Conservation (phyloP, 495 filamentous ascomycete species). For the Penicillium arizonense region DNA sequence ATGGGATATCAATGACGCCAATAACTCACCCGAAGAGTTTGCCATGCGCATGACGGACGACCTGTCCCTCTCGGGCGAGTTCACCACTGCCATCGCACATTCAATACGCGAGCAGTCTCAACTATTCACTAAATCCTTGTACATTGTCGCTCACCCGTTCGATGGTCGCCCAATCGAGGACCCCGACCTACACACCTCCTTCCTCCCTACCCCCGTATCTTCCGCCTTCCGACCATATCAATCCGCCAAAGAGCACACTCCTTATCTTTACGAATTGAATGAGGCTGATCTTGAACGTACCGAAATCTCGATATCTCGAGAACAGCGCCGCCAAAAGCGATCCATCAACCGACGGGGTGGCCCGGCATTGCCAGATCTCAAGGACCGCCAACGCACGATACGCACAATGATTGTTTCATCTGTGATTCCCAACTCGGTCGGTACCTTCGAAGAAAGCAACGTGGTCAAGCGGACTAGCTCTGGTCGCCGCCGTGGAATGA, state of each 20-base stretch:
- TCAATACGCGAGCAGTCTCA: slow-evolving; percentile 95
- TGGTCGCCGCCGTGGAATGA: slow-evolving; percentile 42
- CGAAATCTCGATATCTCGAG: slow-evolving; percentile 87
- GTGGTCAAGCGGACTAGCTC: slow-evolving; percentile 75
- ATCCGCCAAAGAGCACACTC: slow-evolving; percentile 87
- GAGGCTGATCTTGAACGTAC: slow-evolving; percentile 87
- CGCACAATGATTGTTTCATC: slow-evolving; percentile 87
- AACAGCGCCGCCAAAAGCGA: slow-evolving; percentile 90
- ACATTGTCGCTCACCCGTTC: slow-evolving; percentile 89
- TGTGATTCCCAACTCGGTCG: slow-evolving; percentile 82
- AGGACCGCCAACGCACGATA: slow-evolving; percentile 89
- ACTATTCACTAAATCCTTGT: slow-evolving; percentile 89
- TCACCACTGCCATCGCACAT: slow-evolving; percentile 95
- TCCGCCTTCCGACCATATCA: slow-evolving; percentile 85
- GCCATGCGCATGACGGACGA: slow-evolving; percentile 85
- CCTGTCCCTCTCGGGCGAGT: slow-evolving; percentile 90
- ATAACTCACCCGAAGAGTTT: slow-evolving; percentile 93
- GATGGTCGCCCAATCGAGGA: slow-evolving; percentile 93
- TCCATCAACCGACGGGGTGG: slow-evolving; percentile 92
- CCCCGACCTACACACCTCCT: slow-evolving; percentile 77
- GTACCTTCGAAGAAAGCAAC: slow-evolving; percentile 76
- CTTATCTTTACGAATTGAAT: slow-evolving; percentile 89
- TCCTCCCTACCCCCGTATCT: slow-evolving; percentile 80
- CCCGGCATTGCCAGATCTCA: slow-evolving; percentile 91
- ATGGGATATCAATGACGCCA: slow-evolving; percentile 96